Conservation (phyloP, 768 basidiomycete genomes). For the Tulasnella sp. region DNA sequence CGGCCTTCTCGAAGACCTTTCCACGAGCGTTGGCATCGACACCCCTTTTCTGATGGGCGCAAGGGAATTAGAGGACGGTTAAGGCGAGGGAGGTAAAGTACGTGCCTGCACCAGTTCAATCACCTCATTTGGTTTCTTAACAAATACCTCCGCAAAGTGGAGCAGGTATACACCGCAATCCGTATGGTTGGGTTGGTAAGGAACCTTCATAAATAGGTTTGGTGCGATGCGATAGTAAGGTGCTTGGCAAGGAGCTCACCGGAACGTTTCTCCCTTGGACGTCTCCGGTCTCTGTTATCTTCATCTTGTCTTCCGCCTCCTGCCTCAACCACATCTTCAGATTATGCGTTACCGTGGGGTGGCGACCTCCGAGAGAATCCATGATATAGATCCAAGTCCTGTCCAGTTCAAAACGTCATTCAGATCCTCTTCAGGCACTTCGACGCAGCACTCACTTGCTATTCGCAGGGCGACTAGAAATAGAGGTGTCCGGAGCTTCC, state of each 20-base stretch:
- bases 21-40: conserved; percentile 5
- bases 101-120: conserved; percentile 36
- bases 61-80: neutral
- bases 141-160: conserved; percentile 71
- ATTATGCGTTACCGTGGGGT: conserved; percentile 48
- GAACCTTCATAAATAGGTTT: conserved; percentile 44
- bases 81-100: neutral
- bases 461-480: too few relatives aligned
- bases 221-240: neutral
- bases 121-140: conserved; percentile 45
- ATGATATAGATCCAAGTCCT: conserved; percentile 78
- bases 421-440: too few relatives aligned
- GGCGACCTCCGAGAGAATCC: conserved; percentile 74
- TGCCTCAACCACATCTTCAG: conserved; percentile 54
- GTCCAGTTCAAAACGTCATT: too few relatives aligned
- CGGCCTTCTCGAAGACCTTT: conserved; percentile 18
- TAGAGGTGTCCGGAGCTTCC: too few relatives aligned
- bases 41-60: conserved; percentile 12
- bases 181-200: conserved; percentile 74
- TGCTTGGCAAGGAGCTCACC: neutral
- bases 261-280: neutral
- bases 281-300: conserved; percentile 33
- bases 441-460: too few relatives aligned
- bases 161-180: conserved; percentile 91
- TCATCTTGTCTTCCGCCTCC: conserved; percentile 68